Base-by-base conservation (phyloP, 2,329 filamentous ascomycete species). In the Neonectria faginata region DNA sequence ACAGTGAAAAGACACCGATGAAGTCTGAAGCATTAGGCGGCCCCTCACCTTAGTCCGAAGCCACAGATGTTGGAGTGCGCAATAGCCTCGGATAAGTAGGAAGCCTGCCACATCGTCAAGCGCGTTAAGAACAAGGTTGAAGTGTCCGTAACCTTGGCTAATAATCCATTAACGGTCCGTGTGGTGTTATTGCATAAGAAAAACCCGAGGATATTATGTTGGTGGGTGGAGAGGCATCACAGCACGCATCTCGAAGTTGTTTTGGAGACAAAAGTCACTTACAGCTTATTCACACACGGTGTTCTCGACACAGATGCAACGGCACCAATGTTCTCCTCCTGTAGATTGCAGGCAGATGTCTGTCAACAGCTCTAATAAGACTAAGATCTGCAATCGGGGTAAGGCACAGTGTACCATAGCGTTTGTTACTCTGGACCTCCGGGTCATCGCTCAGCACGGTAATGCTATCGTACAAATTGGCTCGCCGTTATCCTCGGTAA, bases 401-500 rank as follows among this genome's bases (percentile, higher is more conserved):
- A 51, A 51, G 10, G 44, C 18, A 50, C 18, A 5, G 25, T 25
- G 25, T 25, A 25, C 25, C 6, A 5, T 25, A 25, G 25, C 25
- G 8, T 29, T 16, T 31, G 12, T 55, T 11, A 25, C 29, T 45
- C 25, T 33, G 3, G 3, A n/a, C n/a, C 41, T 8, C 20, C 18
- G 16, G 33, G 16, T 18, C 20, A 20, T 22, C 22, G n/a, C 5
- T 27, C 10, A 14, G 48, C 20, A 27, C 20, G 39, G 39, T 7
- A 16, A 27, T 16, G n/a, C n/a, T 25, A 44, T 44, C 2, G 54
- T 25, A 25, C 14, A 31, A 16, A 18, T 45, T 36, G 4, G 10
- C 14, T 33, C 33, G 27, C 18, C 14, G 11, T 57, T 56, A 57
- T 48, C 55, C 55, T 57, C 55, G 55, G 55, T 57, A 56, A 56